These are phyloP conservation scores for Spathaspora girioi DNA, from an alignment of 805 yeast genomes.

Conservation along the genomic window DNA sequence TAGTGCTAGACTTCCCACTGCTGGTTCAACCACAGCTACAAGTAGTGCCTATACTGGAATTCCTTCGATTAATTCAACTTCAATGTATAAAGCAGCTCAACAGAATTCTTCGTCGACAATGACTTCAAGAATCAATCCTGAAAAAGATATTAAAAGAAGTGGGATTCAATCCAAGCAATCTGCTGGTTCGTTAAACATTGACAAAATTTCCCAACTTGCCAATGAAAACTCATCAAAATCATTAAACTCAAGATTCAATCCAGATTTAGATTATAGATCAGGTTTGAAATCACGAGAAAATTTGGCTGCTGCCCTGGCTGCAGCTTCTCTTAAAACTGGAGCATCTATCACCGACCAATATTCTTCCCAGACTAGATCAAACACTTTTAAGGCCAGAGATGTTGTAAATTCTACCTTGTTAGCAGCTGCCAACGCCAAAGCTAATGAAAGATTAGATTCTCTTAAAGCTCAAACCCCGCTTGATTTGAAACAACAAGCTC, in stretches of 20 bases:
- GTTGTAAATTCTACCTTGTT: slow-evolving; percentile 46
- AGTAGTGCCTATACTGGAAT: slow-evolving; percentile 22
- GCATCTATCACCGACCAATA: slow-evolving; percentile 21
- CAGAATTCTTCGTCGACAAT: slow-evolving; percentile 42
- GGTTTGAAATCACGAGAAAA: slow-evolving; percentile 30
- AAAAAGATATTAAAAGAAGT: slow-evolving; percentile 25
- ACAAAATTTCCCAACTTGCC: slow-evolving; percentile 32
- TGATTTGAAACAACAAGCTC: slow-evolving; percentile 43
- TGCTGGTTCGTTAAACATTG: slow-evolving; percentile 25
- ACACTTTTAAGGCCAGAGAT: slow-evolving; percentile 36
- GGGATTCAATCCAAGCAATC: slow-evolving; percentile 30
- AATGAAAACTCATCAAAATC: slow-evolving; percentile 37
- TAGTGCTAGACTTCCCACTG: slow-evolving; percentile 16
- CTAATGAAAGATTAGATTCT: slow-evolving; percentile 37
- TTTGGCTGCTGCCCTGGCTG: slow-evolving; percentile 55
- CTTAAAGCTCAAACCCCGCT: slow-evolving; percentile 23
- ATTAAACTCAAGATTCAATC: slow-evolving; percentile 39
- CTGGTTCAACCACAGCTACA: slow-evolving; percentile 9
- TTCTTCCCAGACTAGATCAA: slow-evolving; percentile 24
- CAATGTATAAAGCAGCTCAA: slow-evolving; percentile 31
- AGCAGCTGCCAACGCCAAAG: slow-evolving; percentile 46
- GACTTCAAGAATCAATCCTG: slow-evolving; percentile 45
- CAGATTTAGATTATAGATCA: slow-evolving; percentile 37
- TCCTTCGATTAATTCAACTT: slow-evolving; percentile 25
- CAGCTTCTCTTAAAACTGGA: slow-evolving; percentile 46